phyloP scores from a whole-genome alignment of 139 green algal genomes.

The Ettlia oleoabundans region DNA sequence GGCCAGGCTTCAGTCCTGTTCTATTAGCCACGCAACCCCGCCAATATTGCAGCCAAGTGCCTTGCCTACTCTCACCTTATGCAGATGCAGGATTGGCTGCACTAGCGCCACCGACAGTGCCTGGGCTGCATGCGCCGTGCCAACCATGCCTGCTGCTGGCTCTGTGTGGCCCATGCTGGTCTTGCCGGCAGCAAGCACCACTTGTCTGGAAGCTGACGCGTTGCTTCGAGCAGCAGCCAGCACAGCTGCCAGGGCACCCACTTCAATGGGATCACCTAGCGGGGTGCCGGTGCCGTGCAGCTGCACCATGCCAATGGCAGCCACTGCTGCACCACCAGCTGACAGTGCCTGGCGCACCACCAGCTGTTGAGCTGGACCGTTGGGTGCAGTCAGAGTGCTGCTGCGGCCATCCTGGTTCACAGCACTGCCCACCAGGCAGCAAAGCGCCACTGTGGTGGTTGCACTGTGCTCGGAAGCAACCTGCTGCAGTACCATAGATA shows the following conservation, averaged over 20 bases:
- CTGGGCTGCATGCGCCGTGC: slow-evolving; percentile 55
- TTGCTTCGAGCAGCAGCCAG: slow-evolving; percentile 33
- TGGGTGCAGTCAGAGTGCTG: slow-evolving; percentile 66
- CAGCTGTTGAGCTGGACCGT: slow-evolving; percentile 62
- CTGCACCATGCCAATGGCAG: slow-evolving; percentile 39
- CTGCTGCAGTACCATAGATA: slow-evolving; percentile 39
- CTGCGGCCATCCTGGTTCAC: slow-evolving; percentile 78
- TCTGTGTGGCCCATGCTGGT: slow-evolving; percentile 87
- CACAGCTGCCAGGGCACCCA: slow-evolving; percentile 63
- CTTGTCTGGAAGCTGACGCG: not conserved
- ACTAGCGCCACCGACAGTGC: not conserved
- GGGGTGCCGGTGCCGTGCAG: slow-evolving; percentile 79
- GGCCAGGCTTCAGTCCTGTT: no score
- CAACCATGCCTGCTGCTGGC: slow-evolving; percentile 77
- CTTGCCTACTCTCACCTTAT: slow-evolving; percentile 54
- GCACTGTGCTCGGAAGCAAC: no score
- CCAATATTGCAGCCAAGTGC: slow-evolving; percentile 30
- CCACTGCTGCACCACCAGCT: slow-evolving; percentile 31
- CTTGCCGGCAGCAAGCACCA: slow-evolving; percentile 72
- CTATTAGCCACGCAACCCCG: no score
- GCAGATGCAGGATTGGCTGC: slow-evolving; percentile 70
- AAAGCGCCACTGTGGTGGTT: not conserved
- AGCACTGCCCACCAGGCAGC: slow-evolving; percentile 39
- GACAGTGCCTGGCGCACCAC: slow-evolving; percentile 36
- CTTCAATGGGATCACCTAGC: slow-evolving; percentile 89